Percentiles rank a stretch among this genome's conserved stretches.
Evolutionary conservation across 768 basidiomycete genomes (phyloP).

Genomic region (Pisolithus albus): DNA sequence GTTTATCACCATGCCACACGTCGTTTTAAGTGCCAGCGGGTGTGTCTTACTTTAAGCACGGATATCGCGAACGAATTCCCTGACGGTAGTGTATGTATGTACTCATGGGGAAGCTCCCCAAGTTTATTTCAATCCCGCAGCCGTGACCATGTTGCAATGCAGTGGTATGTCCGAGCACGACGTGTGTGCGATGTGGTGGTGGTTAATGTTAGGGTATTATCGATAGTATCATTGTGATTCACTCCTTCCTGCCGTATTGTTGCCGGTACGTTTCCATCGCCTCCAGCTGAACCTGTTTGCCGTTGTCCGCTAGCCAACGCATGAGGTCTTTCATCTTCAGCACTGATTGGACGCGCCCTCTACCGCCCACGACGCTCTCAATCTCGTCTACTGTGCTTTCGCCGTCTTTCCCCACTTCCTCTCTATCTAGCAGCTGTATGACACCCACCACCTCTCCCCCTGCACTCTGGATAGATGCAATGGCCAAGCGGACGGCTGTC

Average conservation of each 20-base stretch:
- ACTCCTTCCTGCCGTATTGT: constrained; percentile 23
- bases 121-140: too few species aligned
- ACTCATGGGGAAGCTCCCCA: too few species aligned
- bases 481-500: constrained; percentile 80
- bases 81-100: too few species aligned
- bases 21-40: too few species aligned
- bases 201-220: too few species aligned
- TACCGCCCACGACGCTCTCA: constrained; percentile 61
- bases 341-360: constrained; percentile 67
- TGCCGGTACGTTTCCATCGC: constrained; percentile 66
- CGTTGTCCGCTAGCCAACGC: constrained; percentile 69
- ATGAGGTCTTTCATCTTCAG: constrained; percentile 83
- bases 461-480: constrained; percentile 58
- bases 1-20: too few species aligned
- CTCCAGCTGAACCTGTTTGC: constrained; percentile 53
- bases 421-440: constrained; percentile 72
- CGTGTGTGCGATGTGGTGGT: too few species aligned
- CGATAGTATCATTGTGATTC: background rate
- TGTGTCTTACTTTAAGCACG: too few species aligned
- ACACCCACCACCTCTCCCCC: constrained; percentile 87
- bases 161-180: too few species aligned
- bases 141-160: too few species aligned
- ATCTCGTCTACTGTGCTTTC: constrained; percentile 80
- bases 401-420: constrained; percentile 39
- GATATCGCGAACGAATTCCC: too few species aligned